Evolutionary conservation across 1,139 yeast genomes (phyloP).

Genomic region (Fermentozyma sake): DNA sequence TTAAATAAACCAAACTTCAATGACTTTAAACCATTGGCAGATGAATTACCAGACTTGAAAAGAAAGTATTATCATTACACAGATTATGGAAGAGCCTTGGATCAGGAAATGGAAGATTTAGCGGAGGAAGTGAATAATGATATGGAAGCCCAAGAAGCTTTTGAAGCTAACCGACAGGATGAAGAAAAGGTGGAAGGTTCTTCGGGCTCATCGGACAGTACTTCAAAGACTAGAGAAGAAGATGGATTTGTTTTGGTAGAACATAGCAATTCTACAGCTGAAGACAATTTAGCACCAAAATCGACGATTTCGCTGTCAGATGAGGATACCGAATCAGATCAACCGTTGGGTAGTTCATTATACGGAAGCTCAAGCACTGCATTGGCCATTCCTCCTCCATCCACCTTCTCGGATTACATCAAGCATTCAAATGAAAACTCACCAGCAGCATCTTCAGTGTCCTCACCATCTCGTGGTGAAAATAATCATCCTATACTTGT

Average conservation of each 20-base stretch:
- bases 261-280: constrained; percentile 1
- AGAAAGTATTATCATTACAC: constrained; percentile 30
- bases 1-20: constrained; percentile 27
- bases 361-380: constrained; percentile 14
- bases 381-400: constrained; percentile 15
- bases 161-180: constrained; percentile 7
- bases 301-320: constrained; percentile 12
- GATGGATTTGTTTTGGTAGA: constrained; percentile 21
- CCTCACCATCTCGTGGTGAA: constrained; percentile 4
- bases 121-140: constrained; percentile 12
- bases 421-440: constrained; percentile 22
- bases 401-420: constrained; percentile 16
- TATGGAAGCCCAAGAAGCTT: constrained; percentile 4
- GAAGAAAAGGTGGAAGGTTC: constrained; percentile 20
- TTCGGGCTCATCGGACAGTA: constrained; percentile 35
- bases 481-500: constrained; percentile 22
- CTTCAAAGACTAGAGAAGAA: constrained; percentile 20
- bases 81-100: constrained; percentile 12
- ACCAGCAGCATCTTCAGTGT: constrained; percentile 12
- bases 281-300: constrained; percentile 3
- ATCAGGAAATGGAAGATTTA: constrained; percentile 16
- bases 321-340: constrained; percentile 17
- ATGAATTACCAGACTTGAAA: constrained; percentile 25
- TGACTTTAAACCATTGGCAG: constrained; percentile 24
- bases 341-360: constrained; percentile 18